Base-by-base conservation (phyloP, 805 yeast genomes). In the Wickerhamiella kurtzmanii region DNA sequence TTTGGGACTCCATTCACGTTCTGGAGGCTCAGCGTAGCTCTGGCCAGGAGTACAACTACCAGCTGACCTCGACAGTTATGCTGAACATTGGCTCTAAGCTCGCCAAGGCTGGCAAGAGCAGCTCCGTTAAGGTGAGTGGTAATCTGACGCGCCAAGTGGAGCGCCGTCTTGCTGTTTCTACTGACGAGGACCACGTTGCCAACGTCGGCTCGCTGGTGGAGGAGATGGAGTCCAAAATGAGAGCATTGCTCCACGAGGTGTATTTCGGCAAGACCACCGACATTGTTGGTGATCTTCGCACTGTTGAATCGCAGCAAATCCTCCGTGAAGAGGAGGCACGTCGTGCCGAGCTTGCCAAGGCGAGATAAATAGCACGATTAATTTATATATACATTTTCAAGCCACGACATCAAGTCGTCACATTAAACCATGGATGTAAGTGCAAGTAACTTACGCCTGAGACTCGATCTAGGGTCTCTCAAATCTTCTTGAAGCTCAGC, bases 1-100 rank as follows among this genome's bases (percentile, higher is more conserved):
- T 72, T 44, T 89, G 98, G 98, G 95, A 92, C 64, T 78, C 92
- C 46, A 83, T 89, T 53, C 97, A 89, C 63, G 97, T 89, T 8
- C 75, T 92, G 54, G 96, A 89, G 63, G 80, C 80, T 6, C 70
- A 67, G 41, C 54, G 64, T 4, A 50, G 62, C 2, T 53, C 56
- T 21, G 64, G 68, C 37, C 68, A 72, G 17, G 50, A 57, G 9
- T 71, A 74, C 5, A 59, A 60, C 18, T 92, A 89, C 62, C 79
- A 79, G 53, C 66, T 89, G 50, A 89, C 97, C 2, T 79, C 95
- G 1, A 85, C 96, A 0, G 82, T 92, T 37, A 85, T 92, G 43
- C 71, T 89, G 48, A 88, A 83, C 58, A 66, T 92, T 53, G 64
- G 70, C 28, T 55, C 58, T n/a, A 57, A 61, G 20, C 65, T 59